Base-by-base conservation (phyloP, 306 rosid species). In the Ormosia emarginata region DNA sequence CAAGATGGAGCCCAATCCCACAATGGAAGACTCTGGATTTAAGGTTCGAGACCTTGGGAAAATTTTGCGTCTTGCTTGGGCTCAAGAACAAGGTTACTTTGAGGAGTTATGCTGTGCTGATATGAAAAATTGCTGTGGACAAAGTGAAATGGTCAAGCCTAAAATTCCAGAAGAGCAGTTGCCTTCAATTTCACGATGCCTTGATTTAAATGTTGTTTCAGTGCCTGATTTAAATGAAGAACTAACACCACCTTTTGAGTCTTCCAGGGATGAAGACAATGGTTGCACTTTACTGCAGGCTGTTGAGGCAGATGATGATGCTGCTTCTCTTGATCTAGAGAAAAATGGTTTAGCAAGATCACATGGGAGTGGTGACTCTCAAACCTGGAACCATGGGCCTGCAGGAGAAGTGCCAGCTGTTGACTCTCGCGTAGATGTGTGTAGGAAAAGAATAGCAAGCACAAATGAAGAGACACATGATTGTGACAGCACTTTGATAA, bases 211-310 rank as follows among this genome's bases (percentile, higher is more conserved):
- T 81, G 93, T 92, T 56, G 90, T 83, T 68, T 92, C 98, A 7
- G 92, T 95, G 67, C 98, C 99, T 11, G 99, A 93, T 86, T 92
- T 95, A 76, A 95, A 95, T 81, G 99, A 95, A 87, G 99, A 95
- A 79, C 78, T 93, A 52, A 91, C 94, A 62, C 98, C 97, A 46
- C 98, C 93, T 62, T 93, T 90, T 39, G 99, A 93, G 91, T 93
- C 90, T 63, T 88, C 94, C 34, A 91, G 95, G 81, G 98, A 93
- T 76, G 99, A 93, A 80, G 94, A 91, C 70, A 92, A 87, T 58
- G 97, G 94, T 74, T 94, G 90, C 92, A 87, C 96, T 64, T 80
- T 91, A 87, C 93, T 81, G 85, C 95, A 84, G 67, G 83, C 93
- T 44, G 92, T 94, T 78, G 96, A 87, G 88, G 98, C 91, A 74